Base-by-base conservation (phyloP, 257 asterid genomes). In the Rauvolfia tetraphylla region DNA sequence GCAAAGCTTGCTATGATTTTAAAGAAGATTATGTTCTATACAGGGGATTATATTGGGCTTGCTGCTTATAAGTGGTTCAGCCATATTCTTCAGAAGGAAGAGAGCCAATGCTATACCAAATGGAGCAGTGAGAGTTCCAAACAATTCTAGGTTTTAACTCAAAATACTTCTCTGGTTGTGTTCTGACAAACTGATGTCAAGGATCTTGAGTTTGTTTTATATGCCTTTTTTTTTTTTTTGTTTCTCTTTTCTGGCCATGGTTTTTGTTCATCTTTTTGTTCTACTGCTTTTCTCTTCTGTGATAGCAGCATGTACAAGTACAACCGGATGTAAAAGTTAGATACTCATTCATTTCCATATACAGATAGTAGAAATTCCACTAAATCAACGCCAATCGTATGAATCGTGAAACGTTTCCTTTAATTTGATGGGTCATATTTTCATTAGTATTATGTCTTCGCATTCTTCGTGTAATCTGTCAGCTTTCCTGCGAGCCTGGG, bases 1-100 rank as follows among this genome's bases (percentile, higher is more conserved):
- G 20, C 6, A n/a, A n/a, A n/a, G n/a, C n/a, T n/a, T n/a, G n/a
- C n/a, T n/a, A n/a, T n/a, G n/a, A n/a, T n/a, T n/a, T n/a, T n/a
- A n/a, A n/a, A n/a, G n/a, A n/a, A n/a, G n/a, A n/a, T n/a, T n/a
- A n/a, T 56, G 29, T 57, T 66, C 51, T 31, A 1, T 82, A 76
- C 82, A 95, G 98, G 89, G 81, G 69, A 77, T 92, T 70, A 92
- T 91, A 89, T 3, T 89, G 80, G 91, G 85, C 51, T 84, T 89
- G 87, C 88, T 92, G 80, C 56, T 92, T 56, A 63, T 89, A 73
- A 91, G 98, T 73, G 96, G 98, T 79, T 90, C 98, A 0, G 87
- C 91, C 71, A 89, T 95, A 68, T 91, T 84, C 88, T 83, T 81
- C 83, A 89, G 88, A 83, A 85, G 88, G 78, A 89, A 79, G 83